Evolutionary conservation across 2,329 filamentous ascomycete species (phyloP).

Genomic region (Pyricularia pennisetigena): DNA sequence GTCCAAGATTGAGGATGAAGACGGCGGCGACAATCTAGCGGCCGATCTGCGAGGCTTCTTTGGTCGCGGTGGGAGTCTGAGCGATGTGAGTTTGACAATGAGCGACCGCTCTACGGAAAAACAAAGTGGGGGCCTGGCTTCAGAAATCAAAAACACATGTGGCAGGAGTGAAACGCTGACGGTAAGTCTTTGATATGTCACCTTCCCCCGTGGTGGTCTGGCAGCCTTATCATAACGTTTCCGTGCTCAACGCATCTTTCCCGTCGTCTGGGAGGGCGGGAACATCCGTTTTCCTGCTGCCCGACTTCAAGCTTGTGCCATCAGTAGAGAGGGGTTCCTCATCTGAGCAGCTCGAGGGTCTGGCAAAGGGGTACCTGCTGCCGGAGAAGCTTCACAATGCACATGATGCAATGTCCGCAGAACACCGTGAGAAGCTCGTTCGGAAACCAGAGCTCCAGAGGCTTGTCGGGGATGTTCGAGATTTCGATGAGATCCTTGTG

Average conservation of each 20-base stretch:
- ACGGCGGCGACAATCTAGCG: constrained; percentile 54
- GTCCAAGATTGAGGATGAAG: constrained; percentile 76
- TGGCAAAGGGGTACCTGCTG: constrained; percentile 57
- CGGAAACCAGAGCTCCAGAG: constrained; percentile 42
- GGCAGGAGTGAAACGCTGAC: constrained; percentile 17
- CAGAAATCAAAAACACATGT: background rate
- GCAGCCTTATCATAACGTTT: constrained; percentile 75
- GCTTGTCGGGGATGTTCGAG: constrained; percentile 45
- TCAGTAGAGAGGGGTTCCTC: constrained; percentile 52
- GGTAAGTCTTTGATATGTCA: constrained; percentile 14
- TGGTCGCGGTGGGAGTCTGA: constrained; percentile 54
- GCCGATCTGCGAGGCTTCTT: constrained; percentile 63
- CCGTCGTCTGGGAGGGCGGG: constrained; percentile 37
- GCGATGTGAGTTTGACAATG: constrained; percentile 43
- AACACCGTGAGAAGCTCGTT: constrained; percentile 41
- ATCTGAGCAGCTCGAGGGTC: constrained; percentile 41
- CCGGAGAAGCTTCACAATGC: constrained; percentile 51
- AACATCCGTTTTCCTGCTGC: constrained; percentile 65
- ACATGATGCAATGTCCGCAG: constrained; percentile 48
- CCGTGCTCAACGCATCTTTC: constrained; percentile 70
- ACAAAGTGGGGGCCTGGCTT: background rate
- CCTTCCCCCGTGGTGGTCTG: background rate
- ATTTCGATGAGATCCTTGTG: constrained; percentile 61
- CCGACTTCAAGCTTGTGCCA: constrained; percentile 73
- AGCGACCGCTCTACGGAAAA: background rate